Evolutionary conservation across 2,329 filamentous ascomycete genomes (phyloP).

Genomic region (Tolypocladium tropicale): DNA sequence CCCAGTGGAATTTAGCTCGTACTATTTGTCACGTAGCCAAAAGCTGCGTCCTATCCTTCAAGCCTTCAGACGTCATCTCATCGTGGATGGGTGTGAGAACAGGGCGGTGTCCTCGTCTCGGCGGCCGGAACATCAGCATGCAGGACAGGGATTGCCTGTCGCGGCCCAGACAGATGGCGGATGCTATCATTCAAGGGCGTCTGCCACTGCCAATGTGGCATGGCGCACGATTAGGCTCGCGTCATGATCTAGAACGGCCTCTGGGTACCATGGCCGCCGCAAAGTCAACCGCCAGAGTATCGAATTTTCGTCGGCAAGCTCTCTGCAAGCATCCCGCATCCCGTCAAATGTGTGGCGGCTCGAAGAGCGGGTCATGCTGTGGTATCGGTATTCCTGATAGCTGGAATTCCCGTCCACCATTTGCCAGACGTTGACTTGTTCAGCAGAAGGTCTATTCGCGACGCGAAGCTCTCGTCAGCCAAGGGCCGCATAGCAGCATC

Average conservation of each 20-base stretch:
- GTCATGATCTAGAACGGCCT: neutral
- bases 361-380: no score
- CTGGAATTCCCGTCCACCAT: neutral
- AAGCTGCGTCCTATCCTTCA: neutral
- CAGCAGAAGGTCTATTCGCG: neutral
- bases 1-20: neutral
- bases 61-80: neutral
- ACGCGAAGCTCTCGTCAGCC: neutral
- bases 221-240: neutral
- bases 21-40: neutral
- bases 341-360: neutral
- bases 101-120: neutral
- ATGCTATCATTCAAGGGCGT: neutral
- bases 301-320: neutral
- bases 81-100: neutral
- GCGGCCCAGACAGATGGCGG: neutral
- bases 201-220: neutral
- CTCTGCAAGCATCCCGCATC: neutral
- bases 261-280: neutral
- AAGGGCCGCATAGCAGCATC: neutral
- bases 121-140: neutral
- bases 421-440: neutral
- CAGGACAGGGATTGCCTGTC: neutral
- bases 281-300: neutral
- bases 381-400: no score